A percentile compares a stretch with the other conserved stretches of the same genome.
phyloP scores from a whole-genome alignment of 2,329 filamentous ascomycete genomes.

The Dryadomyces quercivorus region DNA sequence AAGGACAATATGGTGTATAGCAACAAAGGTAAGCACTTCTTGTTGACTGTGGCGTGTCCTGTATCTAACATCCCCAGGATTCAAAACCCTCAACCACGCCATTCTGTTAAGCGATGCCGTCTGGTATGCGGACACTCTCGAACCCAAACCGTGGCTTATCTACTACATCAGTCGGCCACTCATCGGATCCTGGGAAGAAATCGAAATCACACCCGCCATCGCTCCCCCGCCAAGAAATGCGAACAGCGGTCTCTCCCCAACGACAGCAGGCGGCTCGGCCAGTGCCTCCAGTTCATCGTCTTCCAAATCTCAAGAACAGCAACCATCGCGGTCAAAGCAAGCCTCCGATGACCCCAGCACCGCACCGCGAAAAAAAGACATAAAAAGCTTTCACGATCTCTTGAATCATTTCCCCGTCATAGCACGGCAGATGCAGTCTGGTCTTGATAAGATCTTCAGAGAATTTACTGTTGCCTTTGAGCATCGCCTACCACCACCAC shows the following conservation, averaged over 20 bases:
- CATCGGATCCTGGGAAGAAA: conserved; percentile 69
- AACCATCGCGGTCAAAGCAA: neutral
- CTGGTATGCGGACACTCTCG: conserved; percentile 81
- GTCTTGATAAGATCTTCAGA: conserved; percentile 76
- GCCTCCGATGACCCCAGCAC: conserved; percentile 24
- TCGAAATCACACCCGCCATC: conserved; percentile 56
- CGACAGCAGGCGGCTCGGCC: neutral
- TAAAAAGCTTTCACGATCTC: conserved; percentile 81
- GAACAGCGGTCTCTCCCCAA: neutral
- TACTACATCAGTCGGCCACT: conserved; percentile 92
- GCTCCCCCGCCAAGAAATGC: conserved; percentile 24
- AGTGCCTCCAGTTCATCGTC: conserved; percentile 11
- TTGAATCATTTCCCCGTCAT: conserved; percentile 91
- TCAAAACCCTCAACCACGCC: conserved; percentile 82
- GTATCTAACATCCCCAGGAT: conserved; percentile 42
- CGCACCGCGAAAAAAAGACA: conserved; percentile 66
- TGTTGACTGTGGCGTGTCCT: neutral
- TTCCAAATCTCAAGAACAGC: neutral
- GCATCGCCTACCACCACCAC: conserved; percentile 68
- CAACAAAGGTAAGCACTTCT: conserved; percentile 69
- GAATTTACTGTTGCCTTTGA: conserved; percentile 82
- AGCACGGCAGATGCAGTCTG: conserved; percentile 87
- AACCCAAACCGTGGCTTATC: conserved; percentile 86
- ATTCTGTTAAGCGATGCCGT: conserved; percentile 73
- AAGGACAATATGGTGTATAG: conserved; percentile 90